Conservation (phyloP, 169 alveolate species). For the Cryptosporidium sp. region DNA sequence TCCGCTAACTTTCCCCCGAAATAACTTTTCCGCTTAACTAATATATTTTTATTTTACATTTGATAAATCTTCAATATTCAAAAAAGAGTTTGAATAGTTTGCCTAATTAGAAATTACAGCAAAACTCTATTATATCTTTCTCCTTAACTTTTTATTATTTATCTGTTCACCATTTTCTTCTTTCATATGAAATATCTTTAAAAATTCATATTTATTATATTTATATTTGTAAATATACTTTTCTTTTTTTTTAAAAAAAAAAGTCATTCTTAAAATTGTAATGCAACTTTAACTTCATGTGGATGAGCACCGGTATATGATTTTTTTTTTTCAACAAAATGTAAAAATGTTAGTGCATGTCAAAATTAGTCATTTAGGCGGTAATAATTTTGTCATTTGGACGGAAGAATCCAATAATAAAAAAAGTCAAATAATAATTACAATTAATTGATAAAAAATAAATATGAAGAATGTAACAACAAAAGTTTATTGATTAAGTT, state of each 20-base stretch:
- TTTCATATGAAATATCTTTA: no score
- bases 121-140: background rate
- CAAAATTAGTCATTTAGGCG: background rate
- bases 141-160: no score
- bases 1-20: conserved; percentile 29
- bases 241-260: no score
- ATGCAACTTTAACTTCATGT: background rate
- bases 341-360: background rate
- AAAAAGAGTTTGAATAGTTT: no score
- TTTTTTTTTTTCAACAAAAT: background rate
- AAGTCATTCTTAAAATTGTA: no score
- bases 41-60: background rate
- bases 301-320: conserved; percentile 2
- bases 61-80: background rate
- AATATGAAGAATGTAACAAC: background rate
- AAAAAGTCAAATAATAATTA: background rate
- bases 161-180: background rate
- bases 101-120: background rate
- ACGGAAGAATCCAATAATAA: background rate
- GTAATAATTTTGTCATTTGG: background rate
- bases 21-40: background rate
- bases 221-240: no score
- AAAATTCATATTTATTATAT: background rate
- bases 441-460: background rate
- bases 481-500: no score